Evolutionary conservation across 345 rosid species (phyloP).

Genomic region (Eucalyptus caleyi): DNA sequence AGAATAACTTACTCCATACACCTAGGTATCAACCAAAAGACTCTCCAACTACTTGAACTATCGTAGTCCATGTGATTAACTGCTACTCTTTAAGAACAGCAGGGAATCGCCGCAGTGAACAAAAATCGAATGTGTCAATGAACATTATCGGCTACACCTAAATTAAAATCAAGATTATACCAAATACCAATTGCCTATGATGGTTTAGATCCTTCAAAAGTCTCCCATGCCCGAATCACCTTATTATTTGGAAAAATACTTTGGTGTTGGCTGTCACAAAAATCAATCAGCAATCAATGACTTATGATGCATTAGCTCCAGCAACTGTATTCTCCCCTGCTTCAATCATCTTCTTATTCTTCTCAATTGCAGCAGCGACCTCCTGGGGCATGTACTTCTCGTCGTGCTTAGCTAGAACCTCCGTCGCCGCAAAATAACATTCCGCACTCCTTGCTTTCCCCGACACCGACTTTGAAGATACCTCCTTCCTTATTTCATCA

Average conservation of each 20-base stretch:
- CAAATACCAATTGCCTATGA: not conserved
- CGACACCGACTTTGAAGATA: conserved; percentile 33
- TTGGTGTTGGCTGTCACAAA: not conserved
- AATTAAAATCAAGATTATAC: not conserved
- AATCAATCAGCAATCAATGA: not conserved
- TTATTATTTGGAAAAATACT: not conserved
- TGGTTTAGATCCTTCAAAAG: not conserved
- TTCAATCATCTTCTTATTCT: conserved; percentile 71
- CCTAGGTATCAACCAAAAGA: not conserved
- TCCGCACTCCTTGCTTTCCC: conserved; percentile 59
- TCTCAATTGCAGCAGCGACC: conserved; percentile 94
- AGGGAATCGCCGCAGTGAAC: not conserved
- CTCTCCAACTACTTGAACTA: not conserved
- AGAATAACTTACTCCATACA: not conserved
- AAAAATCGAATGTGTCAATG: not conserved
- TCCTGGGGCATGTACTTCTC: conserved; percentile 98
- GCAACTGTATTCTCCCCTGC: conserved; percentile 7
- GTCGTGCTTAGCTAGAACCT: conserved; percentile 95
- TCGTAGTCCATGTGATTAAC: not conserved
- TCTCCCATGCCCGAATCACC: not conserved
- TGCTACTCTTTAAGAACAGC: not conserved
- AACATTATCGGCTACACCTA: not conserved
- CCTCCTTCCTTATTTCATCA: conserved; percentile 47
- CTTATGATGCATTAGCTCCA: not conserved
- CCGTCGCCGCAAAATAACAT: conserved; percentile 64